A percentile compares a stretch with the other conserved stretches of the same genome.
These are phyloP conservation scores for Ogataea hybrid DNA, from an alignment of 1,139 yeast species.

Conservation along the genomic window DNA sequence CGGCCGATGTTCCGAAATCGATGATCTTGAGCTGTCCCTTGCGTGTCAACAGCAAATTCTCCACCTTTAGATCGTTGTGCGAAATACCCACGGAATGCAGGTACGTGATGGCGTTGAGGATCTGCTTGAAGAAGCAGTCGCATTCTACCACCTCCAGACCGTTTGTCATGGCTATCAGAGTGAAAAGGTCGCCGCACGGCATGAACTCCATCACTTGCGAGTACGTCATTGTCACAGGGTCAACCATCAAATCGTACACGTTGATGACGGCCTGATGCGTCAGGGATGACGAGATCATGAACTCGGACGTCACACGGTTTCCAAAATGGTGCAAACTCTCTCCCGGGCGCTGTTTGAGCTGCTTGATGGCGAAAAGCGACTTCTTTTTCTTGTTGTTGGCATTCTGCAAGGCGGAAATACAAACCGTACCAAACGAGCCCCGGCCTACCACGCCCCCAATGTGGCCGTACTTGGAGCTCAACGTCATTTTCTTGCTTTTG, in stretches of 20 bases:
- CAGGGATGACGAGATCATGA: constrained; percentile 68
- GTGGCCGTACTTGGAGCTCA: constrained; percentile 54
- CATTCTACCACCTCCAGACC: constrained; percentile 54
- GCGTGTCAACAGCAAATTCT: constrained; percentile 53
- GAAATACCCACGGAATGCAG: constrained; percentile 76
- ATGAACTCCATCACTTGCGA: constrained; percentile 80
- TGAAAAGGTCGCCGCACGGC: constrained; percentile 68
- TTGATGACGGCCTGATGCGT: constrained; percentile 68
- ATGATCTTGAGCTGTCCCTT: constrained; percentile 55
- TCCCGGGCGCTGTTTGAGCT: constrained; percentile 48
- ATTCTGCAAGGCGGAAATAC: constrained; percentile 42
- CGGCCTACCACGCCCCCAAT: constrained; percentile 63
- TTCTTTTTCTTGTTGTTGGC: constrained; percentile 31
- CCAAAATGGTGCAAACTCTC: constrained; percentile 61
- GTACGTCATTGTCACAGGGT: constrained; percentile 49
- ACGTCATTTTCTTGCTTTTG: constrained; percentile 26
- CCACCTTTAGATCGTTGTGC: constrained; percentile 73
- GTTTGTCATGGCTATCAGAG: constrained; percentile 37
- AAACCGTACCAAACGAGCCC: constrained; percentile 70
- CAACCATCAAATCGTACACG: constrained; percentile 66
- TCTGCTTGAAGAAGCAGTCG: constrained; percentile 70
- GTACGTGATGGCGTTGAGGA: constrained; percentile 60
- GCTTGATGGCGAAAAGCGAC: constrained; percentile 66
- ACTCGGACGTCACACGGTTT: constrained; percentile 72
- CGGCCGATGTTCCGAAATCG: constrained; percentile 77